A percentile compares a stretch with the other conserved stretches of the same genome.
These are phyloP conservation scores for Schizochytrium sp. DNA, from an alignment of 108 stramenopile genomes.

Conservation along the genomic window DNA sequence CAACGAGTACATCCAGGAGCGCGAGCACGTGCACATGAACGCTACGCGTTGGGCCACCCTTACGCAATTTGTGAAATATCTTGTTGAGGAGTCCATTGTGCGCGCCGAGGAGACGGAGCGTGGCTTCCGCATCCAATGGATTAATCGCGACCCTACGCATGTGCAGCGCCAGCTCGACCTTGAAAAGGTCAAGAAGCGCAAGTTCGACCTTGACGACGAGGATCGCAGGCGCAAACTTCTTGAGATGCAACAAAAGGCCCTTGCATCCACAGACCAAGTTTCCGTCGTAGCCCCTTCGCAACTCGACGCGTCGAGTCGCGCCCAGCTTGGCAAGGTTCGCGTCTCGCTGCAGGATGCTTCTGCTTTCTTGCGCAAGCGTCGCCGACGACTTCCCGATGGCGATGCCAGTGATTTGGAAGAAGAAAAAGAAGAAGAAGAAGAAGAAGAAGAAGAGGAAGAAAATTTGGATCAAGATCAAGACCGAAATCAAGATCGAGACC, in stretches of 20 bases:
- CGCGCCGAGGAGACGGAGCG: constrained; percentile 91
- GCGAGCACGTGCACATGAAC: constrained; percentile 97
- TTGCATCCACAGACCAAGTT: neutral
- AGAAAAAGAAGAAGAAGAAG: neutral
- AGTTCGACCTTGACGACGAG: constrained; percentile 40
- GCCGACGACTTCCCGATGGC: neutral
- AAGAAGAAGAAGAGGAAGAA: neutral
- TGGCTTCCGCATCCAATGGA: constrained; percentile 90
- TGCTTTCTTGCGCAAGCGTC: neutral
- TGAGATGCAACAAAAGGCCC: neutral
- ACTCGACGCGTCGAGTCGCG: constrained; percentile 26
- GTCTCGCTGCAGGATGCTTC: neutral
- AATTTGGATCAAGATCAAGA: neutral
- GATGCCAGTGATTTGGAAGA: neutral
- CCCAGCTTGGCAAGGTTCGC: constrained; percentile 17
- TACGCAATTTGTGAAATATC: constrained; percentile 85
- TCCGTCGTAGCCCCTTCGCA: neutral
- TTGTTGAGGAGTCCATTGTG: constrained; percentile 81
- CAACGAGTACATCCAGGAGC: constrained; percentile 91
- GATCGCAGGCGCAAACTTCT: constrained; percentile 25
- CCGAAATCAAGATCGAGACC: neutral
- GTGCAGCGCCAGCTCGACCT: constrained; percentile 35
- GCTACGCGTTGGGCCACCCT: constrained; percentile 88
- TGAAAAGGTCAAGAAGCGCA: constrained; percentile 16
- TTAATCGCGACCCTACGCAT: constrained; percentile 71